These are phyloP conservation scores for Pseudocercospora fuligena DNA, from an alignment of 2,329 filamentous ascomycete genomes.

Conservation along the genomic window DNA sequence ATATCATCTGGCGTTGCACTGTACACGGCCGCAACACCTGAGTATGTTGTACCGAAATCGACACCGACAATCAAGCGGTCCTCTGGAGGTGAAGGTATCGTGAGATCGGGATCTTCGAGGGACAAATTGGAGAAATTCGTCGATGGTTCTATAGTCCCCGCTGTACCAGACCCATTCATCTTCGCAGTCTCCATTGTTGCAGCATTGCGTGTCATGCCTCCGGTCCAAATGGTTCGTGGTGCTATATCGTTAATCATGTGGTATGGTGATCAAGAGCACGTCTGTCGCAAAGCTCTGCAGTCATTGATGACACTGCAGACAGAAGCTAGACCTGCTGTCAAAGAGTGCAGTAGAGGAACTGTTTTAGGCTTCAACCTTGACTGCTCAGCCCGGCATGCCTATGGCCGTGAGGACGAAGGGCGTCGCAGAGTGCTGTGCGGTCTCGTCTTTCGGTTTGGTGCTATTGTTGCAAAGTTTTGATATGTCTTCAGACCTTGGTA, in stretches of 20 bases:
- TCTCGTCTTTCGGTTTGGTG: not conserved
- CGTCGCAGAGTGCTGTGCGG: not conserved
- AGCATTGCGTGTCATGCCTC: slow-evolving; percentile 30
- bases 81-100: slow-evolving; percentile 12
- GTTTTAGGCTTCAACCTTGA: not conserved
- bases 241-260: slow-evolving; percentile 9
- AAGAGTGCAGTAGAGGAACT: not conserved
- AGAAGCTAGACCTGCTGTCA: slow-evolving; percentile 4
- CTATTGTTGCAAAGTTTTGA: not conserved
- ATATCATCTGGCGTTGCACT: slow-evolving; percentile 71
- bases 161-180: slow-evolving; percentile 24
- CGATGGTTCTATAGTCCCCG: not conserved
- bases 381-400: not conserved
- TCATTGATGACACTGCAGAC: slow-evolving; percentile 2
- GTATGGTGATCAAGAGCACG: slow-evolving; percentile 1
- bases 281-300: not conserved
- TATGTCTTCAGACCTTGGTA: not conserved
- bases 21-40: slow-evolving; percentile 62
- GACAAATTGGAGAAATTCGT: slow-evolving; percentile 10
- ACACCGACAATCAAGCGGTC: slow-evolving; percentile 77
- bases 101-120: slow-evolving; percentile 21
- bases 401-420: not conserved
- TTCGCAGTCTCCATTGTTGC: slow-evolving; percentile 9
- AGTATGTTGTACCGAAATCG: slow-evolving; percentile 85
- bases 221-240: slow-evolving; percentile 4